A percentile compares a stretch with the other conserved stretches of the same genome.
Evolutionary conservation across 805 yeast species (phyloP).

Genomic region (Diddensiella transvaalensis): DNA sequence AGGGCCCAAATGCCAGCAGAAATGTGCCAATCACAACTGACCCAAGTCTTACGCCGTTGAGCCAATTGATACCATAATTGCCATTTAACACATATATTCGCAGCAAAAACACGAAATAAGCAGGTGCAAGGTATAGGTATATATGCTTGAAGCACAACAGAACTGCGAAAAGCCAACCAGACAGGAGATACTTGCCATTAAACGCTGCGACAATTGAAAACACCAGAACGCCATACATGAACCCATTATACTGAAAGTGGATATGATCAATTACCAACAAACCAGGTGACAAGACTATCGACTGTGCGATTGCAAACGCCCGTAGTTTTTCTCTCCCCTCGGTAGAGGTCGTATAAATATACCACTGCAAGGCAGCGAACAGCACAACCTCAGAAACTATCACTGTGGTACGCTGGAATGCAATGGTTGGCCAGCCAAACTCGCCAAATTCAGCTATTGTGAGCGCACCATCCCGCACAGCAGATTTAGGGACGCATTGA

Average conservation of each 20-base stretch:
- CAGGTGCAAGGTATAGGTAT: constrained; percentile 89
- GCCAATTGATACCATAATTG: constrained; percentile 47
- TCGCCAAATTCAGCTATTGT: constrained; percentile 60
- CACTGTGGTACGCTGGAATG: constrained; percentile 80
- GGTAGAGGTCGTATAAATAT: constrained; percentile 39
- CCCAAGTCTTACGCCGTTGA: constrained; percentile 58
- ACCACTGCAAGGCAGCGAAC: constrained; percentile 68
- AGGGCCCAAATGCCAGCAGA: constrained; percentile 73
- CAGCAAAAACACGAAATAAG: constrained; percentile 76
- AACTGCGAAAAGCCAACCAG: constrained; percentile 62
- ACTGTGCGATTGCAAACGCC: constrained; percentile 72
- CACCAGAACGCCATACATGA: constrained; percentile 80
- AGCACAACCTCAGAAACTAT: constrained; percentile 70
- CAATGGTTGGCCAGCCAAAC: constrained; percentile 74
- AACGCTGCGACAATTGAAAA: constrained; percentile 71
- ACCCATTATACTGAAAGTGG: constrained; percentile 95
- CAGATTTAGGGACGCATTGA: constrained; percentile 61
- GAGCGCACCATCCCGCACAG: constrained; percentile 71
- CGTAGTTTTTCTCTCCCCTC: constrained; percentile 34
- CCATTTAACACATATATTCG: constrained; percentile 61
- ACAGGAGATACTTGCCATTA: constrained; percentile 48
- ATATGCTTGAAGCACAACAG: constrained; percentile 93
- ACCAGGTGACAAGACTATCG: constrained; percentile 86
- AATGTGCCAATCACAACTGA: constrained; percentile 59
- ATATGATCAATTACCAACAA: constrained; percentile 88